Base-by-base conservation (phyloP, 805 yeast species). In the Saccharomycopsis olivae region DNA sequence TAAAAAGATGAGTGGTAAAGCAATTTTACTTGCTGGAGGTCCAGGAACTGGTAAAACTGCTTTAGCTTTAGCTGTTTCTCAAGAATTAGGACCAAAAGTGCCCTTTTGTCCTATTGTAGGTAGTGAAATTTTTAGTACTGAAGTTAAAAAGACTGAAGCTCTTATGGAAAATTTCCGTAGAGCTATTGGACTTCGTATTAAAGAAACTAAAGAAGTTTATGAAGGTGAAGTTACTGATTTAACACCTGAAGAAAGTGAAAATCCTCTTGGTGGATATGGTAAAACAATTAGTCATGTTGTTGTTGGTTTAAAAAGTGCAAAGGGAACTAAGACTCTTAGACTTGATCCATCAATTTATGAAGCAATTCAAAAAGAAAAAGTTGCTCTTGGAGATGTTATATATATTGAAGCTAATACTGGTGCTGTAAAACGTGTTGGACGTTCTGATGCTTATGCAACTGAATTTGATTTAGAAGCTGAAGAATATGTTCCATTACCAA, bases 41-140 rank as follows among this genome's bases (percentile, higher is more conserved):
- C 97, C 98, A 8, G 96, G 97, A 0, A 89, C 97, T 4, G 98
- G 98, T 56, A 92, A 92, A 59, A 92, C 98, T 2, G 98, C 98
- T 1, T 70, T 92, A 53, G 97, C 97, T 0, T 69, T 92, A 53
- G 98, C 96, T 1, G 78, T 92, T 41, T 85, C 96, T 3, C 97
- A 92, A 58, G 96, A 86, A 58, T 68, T 92, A 52, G 98, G 98
- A 3, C 92, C 94, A 29, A 87, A 89, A 56, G 97, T 92, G 40
- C 98, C 98, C 35, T 92, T 92, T 58, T 88, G 96, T 54, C 97
- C 97, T 3, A 78, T 92, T 53, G 96, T 94, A 18, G 98, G 96
- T 29, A 75, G 87, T 43, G 98, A 92, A 62, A 67, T 92, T 46
- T 92, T 78, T 54, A 81, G 94, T 10, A 94, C 94, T n/a, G 98